These are phyloP conservation scores for Ettlia oleoabundans DNA, from an alignment of 139 green algal species.

Conservation along the genomic window DNA sequence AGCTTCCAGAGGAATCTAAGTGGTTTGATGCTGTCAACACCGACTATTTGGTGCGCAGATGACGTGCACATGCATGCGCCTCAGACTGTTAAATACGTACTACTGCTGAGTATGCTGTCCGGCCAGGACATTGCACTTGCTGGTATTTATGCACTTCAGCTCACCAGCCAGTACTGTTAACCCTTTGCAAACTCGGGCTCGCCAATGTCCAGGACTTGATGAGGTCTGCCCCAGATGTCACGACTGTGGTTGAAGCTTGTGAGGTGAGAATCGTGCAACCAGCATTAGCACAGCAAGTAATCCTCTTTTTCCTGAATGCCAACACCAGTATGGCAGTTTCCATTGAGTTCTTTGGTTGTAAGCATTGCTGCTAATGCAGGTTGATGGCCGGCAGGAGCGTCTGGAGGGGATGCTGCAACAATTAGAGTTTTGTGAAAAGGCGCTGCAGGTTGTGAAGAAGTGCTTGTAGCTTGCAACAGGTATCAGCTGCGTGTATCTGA, in stretches of 20 bases:
- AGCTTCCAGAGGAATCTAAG: slow-evolving; percentile 91
- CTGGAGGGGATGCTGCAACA: slow-evolving; percentile 87
- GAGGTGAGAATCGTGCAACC: slow-evolving; percentile 51
- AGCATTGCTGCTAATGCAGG: not conserved
- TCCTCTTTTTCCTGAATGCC: too few relatives aligned
- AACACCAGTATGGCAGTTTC: too few relatives aligned
- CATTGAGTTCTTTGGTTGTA: not conserved
- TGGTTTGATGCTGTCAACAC: slow-evolving; percentile 87
- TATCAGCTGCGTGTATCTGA: not conserved
- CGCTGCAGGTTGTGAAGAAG: slow-evolving; percentile 67
- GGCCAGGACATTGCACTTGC: too few relatives aligned
- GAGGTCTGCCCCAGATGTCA: slow-evolving; percentile 73
- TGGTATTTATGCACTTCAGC: too few relatives aligned
- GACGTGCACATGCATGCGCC: too few relatives aligned
- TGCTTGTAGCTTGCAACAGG: not conserved
- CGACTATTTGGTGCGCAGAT: slow-evolving; percentile 76
- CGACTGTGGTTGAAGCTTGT: slow-evolving; percentile 90
- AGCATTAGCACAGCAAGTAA: too few relatives aligned
- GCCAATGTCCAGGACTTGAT: slow-evolving; percentile 71
- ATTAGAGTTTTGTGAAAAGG: slow-evolving; percentile 95
- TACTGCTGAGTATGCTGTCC: too few relatives aligned
- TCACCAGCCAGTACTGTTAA: not conserved
- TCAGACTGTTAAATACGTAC: too few relatives aligned
- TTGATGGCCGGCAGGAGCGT: slow-evolving; percentile 83
- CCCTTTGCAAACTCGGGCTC: not conserved